These are phyloP conservation scores for Fusarium albosuccineum DNA, from an alignment of 2,329 filamentous ascomycete genomes.

Conservation along the genomic window DNA sequence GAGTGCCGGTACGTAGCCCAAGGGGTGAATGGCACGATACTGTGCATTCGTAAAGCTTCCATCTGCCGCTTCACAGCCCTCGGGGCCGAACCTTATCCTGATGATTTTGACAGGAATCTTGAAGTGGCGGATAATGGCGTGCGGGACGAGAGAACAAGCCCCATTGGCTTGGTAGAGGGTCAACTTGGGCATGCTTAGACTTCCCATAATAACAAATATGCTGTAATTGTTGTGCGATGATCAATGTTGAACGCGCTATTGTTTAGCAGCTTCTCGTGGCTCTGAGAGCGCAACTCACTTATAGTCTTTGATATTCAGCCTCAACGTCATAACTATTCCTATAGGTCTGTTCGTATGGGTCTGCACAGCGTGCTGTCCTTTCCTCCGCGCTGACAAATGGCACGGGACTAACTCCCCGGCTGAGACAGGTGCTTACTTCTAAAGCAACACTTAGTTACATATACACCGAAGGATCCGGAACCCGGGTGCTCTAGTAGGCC, in stretches of 20 bases:
- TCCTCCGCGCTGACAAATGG: slow-evolving; percentile 27
- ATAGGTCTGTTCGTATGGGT: too few species aligned
- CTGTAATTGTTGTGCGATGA: not conserved
- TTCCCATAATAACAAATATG: not conserved
- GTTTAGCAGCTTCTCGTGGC: too few species aligned
- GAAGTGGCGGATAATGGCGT: slow-evolving; percentile 49
- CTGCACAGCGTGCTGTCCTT: too few species aligned
- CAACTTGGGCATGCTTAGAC: slow-evolving; percentile 33
- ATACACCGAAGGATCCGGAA: too few species aligned
- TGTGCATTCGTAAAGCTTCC: slow-evolving; percentile 48
- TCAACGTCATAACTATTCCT: slow-evolving; percentile 13
- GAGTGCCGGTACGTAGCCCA: slow-evolving; percentile 50
- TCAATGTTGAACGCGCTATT: too few species aligned
- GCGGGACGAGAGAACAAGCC: slow-evolving; percentile 48
- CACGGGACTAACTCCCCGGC: not conserved
- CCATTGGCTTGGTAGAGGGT: slow-evolving; percentile 49
- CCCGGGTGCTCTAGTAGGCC: too few species aligned
- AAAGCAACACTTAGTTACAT: not conserved
- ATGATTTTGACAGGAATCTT: slow-evolving; percentile 43
- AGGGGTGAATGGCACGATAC: slow-evolving; percentile 49
- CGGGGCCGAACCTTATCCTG: slow-evolving; percentile 30
- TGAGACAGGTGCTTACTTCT: slow-evolving; percentile 3
- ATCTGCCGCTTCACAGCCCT: slow-evolving; percentile 46
- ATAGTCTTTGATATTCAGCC: too few species aligned
- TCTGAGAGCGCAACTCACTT: too few species aligned